Percentiles rank a stretch among this genome's conserved stretches.
Evolutionary conservation across 768 basidiomycete species (phyloP).

Genomic region (Panellus pusillus): DNA sequence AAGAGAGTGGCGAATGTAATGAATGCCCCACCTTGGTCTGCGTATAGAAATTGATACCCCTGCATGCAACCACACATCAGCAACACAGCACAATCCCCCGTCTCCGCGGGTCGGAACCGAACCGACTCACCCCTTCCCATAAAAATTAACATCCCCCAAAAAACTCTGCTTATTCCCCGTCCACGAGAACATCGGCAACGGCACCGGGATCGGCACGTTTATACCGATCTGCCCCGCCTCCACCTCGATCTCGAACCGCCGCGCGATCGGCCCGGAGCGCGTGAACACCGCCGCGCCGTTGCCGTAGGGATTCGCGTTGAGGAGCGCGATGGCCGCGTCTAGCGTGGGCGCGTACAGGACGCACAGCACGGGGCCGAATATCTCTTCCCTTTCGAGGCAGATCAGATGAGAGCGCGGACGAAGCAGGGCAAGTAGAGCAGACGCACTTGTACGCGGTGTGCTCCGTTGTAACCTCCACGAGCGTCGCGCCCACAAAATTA

Average conservation of each 20-base stretch:
- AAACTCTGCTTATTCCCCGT: conserved; percentile 90
- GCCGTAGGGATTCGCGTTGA: conserved; percentile 89
- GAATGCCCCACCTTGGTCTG: conserved; percentile 70
- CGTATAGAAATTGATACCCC: conserved; percentile 94
- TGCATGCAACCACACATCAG: conserved; percentile 24
- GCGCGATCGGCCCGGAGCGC: conserved; percentile 92
- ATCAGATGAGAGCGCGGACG: neutral
- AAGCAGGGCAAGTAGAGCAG: neutral
- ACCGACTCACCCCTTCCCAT: conserved; percentile 82
- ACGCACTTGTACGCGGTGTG: conserved; percentile 87
- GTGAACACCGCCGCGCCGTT: conserved; percentile 97
- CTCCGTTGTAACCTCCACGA: conserved; percentile 73
- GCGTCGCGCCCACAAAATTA: conserved; percentile 93
- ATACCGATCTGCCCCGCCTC: conserved; percentile 93
- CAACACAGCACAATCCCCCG: too few relatives aligned
- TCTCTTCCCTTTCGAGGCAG: conserved; percentile 67
- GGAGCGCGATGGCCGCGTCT: conserved; percentile 85
- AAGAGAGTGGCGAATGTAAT: neutral
- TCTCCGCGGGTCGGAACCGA: too few relatives aligned
- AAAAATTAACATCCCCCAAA: conserved; percentile 89
- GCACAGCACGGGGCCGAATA: conserved; percentile 89
- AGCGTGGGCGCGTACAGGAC: conserved; percentile 78
- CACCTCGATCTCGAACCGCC: conserved; percentile 85
- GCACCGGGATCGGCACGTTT: conserved; percentile 91
- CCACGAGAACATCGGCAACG: conserved; percentile 92